Base-by-base conservation (phyloP, 176 grass and related monocot genomes). In the Carex myosuroides region DNA sequence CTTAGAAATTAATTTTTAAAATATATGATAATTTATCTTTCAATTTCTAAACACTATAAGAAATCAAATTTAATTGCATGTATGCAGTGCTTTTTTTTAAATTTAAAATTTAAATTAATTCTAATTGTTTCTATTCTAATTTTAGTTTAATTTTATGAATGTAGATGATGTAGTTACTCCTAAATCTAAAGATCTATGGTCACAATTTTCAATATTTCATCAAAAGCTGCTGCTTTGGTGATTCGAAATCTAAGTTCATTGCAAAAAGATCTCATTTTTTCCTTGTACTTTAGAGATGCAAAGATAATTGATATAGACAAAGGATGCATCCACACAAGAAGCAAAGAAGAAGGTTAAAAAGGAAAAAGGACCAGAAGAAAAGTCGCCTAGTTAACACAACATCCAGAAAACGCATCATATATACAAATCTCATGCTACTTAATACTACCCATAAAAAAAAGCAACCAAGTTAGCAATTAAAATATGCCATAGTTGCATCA, bases 401-500 rank as follows among this genome's bases (percentile, higher is more conserved):
- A 55, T 55, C 50, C n/a, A 77, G 7, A 44, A 22, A 30, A 56
- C 5, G 21, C 2, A 55, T 14, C 48, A 76, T 77, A 78, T 78
- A 33, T 57, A 78, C 73, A 78, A 78, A 78, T 78, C 73, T 78
- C 73, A 78, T 78, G 14, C 73, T 78, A 78, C 73, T 77, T 55
- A 76, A 22, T 76, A 50, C 0, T 57, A 39, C 26, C 71, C 71
- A 76, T 18, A 0, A 57, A 7, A 78, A 78, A 78, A 55, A 30
- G 52, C 73, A 57, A 78, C 52, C 73, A 57, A 78, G 24, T 78
- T 52, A 78, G 73, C 73, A 78, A 71, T 17, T 13, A 56, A 78
- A 78, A 57, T 78, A 33, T 56, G 73, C 52, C 73, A 78, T 32
- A 56, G 73, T 78, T 78, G 73, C 73, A 50, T 78, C 21, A 78